Evolutionary conservation across 495 filamentous ascomycete species (phyloP), one percentile per base, ranked within the genome.

Genomic region (Bryoglossum gracile): DNA sequence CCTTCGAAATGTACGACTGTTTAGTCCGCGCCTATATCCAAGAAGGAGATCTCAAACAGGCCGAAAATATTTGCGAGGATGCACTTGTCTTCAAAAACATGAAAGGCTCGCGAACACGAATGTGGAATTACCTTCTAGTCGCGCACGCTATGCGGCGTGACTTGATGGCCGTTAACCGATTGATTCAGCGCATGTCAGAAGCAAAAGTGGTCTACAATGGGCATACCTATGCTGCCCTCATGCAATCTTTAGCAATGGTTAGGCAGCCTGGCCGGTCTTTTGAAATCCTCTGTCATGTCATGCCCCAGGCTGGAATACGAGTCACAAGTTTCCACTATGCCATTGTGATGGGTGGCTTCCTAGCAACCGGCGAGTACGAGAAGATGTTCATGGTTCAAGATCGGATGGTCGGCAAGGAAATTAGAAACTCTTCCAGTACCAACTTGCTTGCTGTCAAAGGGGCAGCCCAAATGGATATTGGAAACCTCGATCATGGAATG

Each of bases 111-210:
- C 67, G 69, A 28, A 80, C 81, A 13, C 62, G 68, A 38, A 79
- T 91, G 66, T 96, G 87, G 86, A 95, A 95, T 59, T 68, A 74
- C 16, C 65, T 96, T 14, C 65, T 96, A 3, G 69, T 72, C 46
- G 76, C 81, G 23, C 72, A 87, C 58, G 87, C 84, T 14, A 68
- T 77, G 46, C 71, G 76, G 4, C 70, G 81, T 49, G 80, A 92
- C 53, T 56, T 89, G 35, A 65, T 67, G 3, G 67, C 70, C 32
- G 71, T 86, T 19, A 74, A 78, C 40, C 73, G 72, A 19, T 52
- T 88, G 16, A 77, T 84, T 48, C 68, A 68, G 30, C 63, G 66
- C 41, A 94, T 95, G 82, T 66, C 74, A 28, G 58, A 68, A 4
- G 60, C 69, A 3, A 61, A 66, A 0, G 60, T 95, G 21, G 64